Conservation (phyloP, 352 stramenopile genomes). For the Phytophthora quininea region DNA sequence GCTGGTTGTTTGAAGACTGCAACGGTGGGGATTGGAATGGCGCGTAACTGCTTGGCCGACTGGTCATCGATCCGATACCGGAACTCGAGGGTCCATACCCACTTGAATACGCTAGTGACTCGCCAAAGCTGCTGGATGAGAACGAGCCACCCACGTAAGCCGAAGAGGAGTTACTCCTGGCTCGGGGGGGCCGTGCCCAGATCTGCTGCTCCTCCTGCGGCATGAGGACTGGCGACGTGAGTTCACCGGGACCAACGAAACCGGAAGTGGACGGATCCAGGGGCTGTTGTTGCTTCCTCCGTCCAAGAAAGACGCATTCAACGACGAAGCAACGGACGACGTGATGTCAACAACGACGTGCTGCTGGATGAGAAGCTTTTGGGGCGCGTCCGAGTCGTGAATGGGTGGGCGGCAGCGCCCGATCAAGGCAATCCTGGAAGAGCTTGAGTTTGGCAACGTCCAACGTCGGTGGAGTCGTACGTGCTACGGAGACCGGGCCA, state of each 20-base stretch:
- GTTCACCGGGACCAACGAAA: constrained; percentile 29
- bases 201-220: constrained; percentile 42
- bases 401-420: constrained; percentile 14
- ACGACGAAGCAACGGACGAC: constrained; percentile 65
- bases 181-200: constrained; percentile 31
- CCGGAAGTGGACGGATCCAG: constrained; percentile 28
- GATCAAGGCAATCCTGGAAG: constrained; percentile 61
- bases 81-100: constrained; percentile 26
- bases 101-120: constrained; percentile 26
- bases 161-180: constrained; percentile 52
- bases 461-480: constrained; percentile 56
- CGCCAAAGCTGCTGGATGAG: constrained; percentile 35
- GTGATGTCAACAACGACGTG: constrained; percentile 71
- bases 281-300: constrained; percentile 32
- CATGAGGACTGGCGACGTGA: constrained; percentile 37
- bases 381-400: constrained; percentile 29
- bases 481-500: constrained; percentile 50
- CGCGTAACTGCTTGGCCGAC: constrained; percentile 30
- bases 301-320: constrained; percentile 68
- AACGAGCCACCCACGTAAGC: constrained; percentile 38
- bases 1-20: constrained; percentile 33
- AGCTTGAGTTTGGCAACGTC: constrained; percentile 69
- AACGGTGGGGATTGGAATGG: constrained; percentile 32
- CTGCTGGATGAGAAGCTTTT: constrained; percentile 75
- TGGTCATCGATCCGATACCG: constrained; percentile 24